Conservation (phyloP, 2,329 filamentous ascomycete species). For the Neofusicoccum cordaticola region DNA sequence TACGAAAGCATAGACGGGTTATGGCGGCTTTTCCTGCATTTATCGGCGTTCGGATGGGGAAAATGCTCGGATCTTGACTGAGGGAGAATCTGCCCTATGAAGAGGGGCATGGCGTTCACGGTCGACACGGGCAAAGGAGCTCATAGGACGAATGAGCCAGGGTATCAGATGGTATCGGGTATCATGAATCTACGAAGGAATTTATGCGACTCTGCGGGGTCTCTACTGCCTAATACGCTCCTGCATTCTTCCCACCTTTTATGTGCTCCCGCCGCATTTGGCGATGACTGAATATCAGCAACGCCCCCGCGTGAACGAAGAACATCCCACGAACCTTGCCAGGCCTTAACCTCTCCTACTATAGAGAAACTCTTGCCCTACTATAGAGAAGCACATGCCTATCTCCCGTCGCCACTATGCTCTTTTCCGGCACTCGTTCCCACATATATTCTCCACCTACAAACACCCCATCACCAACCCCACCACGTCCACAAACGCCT, state of each 20-base stretch:
- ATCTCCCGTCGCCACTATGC: conserved; percentile 10
- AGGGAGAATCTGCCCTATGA: not conserved
- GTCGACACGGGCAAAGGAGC: not conserved
- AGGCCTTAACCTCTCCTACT: not conserved
- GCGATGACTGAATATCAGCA: not conserved
- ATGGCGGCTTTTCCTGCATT: not conserved
- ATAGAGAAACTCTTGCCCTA: not conserved
- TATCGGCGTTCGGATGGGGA: conserved; percentile 15
- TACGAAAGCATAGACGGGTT: conserved; percentile 6
- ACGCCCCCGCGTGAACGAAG: not conserved
- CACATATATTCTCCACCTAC: conserved; percentile 19
- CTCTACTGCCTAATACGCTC: not conserved
- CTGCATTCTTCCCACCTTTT: not conserved
- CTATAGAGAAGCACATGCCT: not conserved
- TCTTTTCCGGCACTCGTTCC: not conserved
- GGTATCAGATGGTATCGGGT: conserved; percentile 8
- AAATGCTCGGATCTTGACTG: not conserved
- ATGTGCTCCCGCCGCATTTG: not conserved
- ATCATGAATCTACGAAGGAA: conserved; percentile 11
- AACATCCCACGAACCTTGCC: not conserved
- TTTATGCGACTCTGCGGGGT: not conserved
- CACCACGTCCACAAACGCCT: conserved; percentile 44
- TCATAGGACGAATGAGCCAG: not conserved
- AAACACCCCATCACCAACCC: conserved; percentile 39
- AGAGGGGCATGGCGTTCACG: conserved; percentile 3